These are phyloP conservation scores for Diaporthe sp. DNA, from an alignment of 2,329 filamentous ascomycete species.

Conservation along the genomic window DNA sequence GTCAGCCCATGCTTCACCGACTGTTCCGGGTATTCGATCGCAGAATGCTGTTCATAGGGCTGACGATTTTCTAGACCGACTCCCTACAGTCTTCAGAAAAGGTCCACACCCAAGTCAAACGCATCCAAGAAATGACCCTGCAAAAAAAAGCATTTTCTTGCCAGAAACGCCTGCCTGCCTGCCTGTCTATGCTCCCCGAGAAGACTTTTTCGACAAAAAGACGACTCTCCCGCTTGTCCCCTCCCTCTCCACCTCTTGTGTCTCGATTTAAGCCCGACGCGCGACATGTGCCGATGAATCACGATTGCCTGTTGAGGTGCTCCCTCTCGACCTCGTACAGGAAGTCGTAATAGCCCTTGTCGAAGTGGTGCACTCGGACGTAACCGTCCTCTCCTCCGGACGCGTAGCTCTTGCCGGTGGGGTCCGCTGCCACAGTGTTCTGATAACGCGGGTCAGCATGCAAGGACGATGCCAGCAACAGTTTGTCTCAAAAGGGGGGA, in stretches of 20 bases:
- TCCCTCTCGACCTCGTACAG: slow-evolving; percentile 98
- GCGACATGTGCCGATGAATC: slow-evolving; percentile 21
- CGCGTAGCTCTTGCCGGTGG: slow-evolving; percentile 91
- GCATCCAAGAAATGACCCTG: slow-evolving; percentile 15
- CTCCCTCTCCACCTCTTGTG: slow-evolving; percentile 18
- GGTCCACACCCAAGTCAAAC: background rate
- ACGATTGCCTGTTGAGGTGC: slow-evolving; percentile 62
- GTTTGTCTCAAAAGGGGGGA: background rate
- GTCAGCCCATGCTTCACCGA: slow-evolving; percentile 26
- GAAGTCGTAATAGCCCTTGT: slow-evolving; percentile 99
- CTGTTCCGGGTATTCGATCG: slow-evolving; percentile 24
- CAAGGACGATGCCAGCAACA: background rate
- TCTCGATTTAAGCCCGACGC: slow-evolving; percentile 3
- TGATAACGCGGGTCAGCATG: slow-evolving; percentile 43
- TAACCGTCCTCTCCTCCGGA: slow-evolving; percentile 98
- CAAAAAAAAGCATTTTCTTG: slow-evolving; percentile 34
- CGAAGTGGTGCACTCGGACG: slow-evolving; percentile 97
- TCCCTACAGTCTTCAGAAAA: background rate
- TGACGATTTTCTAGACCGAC: slow-evolving; percentile 16
- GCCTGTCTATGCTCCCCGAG: slow-evolving; percentile 39
- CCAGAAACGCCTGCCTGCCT: slow-evolving; percentile 40
- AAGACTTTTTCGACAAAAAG: slow-evolving; percentile 37
- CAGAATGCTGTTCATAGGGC: slow-evolving; percentile 25
- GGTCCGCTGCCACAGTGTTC: slow-evolving; percentile 96
- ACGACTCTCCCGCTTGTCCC: slow-evolving; percentile 7